These are phyloP conservation scores for Artemisia annua DNA, from an alignment of 129 eudicot species.

Conservation along the genomic window DNA sequence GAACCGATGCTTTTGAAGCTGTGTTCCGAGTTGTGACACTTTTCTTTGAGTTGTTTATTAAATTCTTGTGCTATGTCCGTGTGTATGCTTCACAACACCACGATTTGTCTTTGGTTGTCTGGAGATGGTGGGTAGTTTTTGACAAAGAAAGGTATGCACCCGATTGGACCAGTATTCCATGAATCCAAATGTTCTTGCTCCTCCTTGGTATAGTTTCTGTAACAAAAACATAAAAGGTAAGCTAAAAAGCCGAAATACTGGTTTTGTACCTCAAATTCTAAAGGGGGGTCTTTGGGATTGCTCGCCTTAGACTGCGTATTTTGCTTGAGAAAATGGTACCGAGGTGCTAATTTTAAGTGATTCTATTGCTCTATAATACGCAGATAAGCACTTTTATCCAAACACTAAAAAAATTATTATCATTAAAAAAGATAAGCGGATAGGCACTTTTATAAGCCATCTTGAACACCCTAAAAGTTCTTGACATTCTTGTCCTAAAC, in stretches of 20 bases:
- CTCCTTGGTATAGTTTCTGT: slow-evolving; percentile 55
- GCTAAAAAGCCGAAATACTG: background rate
- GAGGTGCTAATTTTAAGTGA: background rate
- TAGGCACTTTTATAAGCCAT: no score
- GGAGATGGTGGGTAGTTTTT: slow-evolving; percentile 39
- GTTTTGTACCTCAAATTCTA: background rate
- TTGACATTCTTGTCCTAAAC: background rate
- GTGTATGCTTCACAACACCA: slow-evolving; percentile 60
- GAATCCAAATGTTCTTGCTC: slow-evolving; percentile 66
- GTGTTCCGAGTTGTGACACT: slow-evolving; percentile 41
- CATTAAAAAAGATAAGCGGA: no score
- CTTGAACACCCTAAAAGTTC: background rate
- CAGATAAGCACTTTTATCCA: no score
- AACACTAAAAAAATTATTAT: no score
- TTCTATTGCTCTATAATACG: no score
- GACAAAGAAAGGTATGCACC: slow-evolving; percentile 49
- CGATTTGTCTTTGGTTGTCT: slow-evolving; percentile 44
- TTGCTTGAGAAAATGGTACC: background rate
- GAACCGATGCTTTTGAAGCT: slow-evolving; percentile 37
- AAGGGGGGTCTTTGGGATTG: background rate
- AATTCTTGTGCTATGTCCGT: slow-evolving; percentile 53
- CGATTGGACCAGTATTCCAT: slow-evolving; percentile 68
- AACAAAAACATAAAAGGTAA: background rate
- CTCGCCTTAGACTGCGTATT: no score
- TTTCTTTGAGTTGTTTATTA: slow-evolving; percentile 53